phyloP scores from a whole-genome alignment of 106 monocot species.

The Posidonia australis region DNA sequence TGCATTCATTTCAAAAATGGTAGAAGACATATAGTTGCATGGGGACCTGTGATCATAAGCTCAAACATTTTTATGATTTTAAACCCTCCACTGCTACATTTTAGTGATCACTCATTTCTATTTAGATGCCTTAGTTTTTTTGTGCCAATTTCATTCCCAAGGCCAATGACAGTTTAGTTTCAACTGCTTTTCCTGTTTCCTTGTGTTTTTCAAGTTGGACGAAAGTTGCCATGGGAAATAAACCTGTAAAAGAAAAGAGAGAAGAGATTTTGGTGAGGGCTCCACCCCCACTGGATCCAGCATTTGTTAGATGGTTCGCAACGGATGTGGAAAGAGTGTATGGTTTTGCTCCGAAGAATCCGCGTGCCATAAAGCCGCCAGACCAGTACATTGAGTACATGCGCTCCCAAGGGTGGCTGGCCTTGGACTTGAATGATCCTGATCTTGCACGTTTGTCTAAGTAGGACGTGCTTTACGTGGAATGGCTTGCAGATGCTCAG shows the following conservation, averaged over 20 bases:
- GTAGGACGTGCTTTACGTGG: background rate
- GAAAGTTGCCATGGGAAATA: background rate
- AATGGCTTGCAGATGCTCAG: background rate
- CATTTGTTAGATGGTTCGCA: conserved; percentile 22
- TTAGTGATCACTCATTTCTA: too few species aligned
- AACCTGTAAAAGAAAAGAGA: conserved; percentile 2
- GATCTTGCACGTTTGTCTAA: conserved; percentile 40
- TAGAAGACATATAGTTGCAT: too few species aligned
- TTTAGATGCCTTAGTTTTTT: too few species aligned
- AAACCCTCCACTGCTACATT: too few species aligned
- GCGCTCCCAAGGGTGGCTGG: conserved; percentile 53
- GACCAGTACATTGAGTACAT: conserved; percentile 65
- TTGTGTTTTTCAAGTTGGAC: too few species aligned
- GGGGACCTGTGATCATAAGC: too few species aligned
- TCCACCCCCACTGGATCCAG: conserved; percentile 1
- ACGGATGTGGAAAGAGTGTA: conserved; percentile 49
- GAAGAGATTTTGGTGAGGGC: background rate
- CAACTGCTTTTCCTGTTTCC: too few species aligned
- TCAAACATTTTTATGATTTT: too few species aligned
- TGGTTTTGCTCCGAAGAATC: conserved; percentile 33
- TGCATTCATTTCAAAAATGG: too few species aligned
- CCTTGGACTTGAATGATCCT: conserved; percentile 59
- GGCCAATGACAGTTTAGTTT: too few species aligned
- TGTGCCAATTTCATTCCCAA: too few species aligned
- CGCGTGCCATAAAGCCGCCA: conserved; percentile 51